Percentiles rank a stretch among this genome's conserved stretches.
Evolutionary conservation across 2,329 filamentous ascomycete genomes (phyloP).

Genomic region (Drechslerella dactyloides): DNA sequence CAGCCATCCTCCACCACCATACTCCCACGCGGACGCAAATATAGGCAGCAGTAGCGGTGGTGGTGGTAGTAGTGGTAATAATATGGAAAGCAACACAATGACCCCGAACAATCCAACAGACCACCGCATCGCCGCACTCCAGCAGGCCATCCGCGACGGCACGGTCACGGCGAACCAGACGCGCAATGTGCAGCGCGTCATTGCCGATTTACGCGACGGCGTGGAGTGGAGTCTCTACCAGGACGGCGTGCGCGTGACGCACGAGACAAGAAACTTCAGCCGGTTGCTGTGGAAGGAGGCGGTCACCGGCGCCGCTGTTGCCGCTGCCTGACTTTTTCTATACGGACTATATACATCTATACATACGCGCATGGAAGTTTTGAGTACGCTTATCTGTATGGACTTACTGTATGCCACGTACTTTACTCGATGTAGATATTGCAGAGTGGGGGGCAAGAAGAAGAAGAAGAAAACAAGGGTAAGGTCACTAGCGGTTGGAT

Average conservation of each 20-base stretch:
- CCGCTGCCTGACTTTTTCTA: neutral
- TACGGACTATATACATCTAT: neutral
- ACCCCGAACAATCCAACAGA: neutral
- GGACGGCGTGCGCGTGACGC: constrained; percentile 14
- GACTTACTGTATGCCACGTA: no score
- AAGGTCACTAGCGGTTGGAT: no score
- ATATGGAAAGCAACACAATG: neutral
- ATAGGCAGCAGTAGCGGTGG: no score
- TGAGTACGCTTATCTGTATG: no score
- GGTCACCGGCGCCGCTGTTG: neutral
- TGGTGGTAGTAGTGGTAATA: no score
- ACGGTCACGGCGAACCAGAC: constrained; percentile 16
- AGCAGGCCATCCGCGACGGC: constrained; percentile 6
- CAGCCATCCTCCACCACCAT: no score
- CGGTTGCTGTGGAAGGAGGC: constrained; percentile 18
- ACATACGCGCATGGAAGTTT: no score
- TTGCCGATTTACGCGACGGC: constrained; percentile 11
- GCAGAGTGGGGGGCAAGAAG: no score
- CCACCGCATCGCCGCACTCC: constrained; percentile 10
- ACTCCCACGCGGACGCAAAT: no score
- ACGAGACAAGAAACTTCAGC: constrained; percentile 18
- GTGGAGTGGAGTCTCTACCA: constrained; percentile 18
- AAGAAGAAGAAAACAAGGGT: no score
- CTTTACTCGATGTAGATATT: no score
- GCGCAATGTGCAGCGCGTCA: constrained; percentile 13